These are phyloP conservation scores for Arabis hirsuta DNA, from an alignment of 345 rosid genomes.

Conservation along the genomic window DNA sequence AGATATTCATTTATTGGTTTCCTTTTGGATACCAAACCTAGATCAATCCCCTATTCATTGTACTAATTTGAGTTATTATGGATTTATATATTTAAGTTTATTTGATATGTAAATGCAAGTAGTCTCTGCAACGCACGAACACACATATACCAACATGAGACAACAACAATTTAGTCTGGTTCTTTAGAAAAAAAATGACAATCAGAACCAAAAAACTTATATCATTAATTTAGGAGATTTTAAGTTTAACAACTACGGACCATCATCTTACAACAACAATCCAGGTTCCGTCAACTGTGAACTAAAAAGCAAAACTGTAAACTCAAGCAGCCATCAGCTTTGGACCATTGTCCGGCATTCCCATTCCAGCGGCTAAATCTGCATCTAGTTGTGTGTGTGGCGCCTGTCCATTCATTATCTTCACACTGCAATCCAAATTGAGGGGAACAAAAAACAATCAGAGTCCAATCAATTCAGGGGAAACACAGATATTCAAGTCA, in stretches of 20 bases:
- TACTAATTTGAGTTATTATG: too few species aligned
- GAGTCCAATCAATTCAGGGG: not conserved
- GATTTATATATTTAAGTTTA: too few species aligned
- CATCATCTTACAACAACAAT: conserved; percentile 24
- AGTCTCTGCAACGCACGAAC: too few species aligned
- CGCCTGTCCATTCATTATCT: conserved; percentile 75
- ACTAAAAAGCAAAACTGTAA: not conserved
- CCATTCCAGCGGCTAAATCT: conserved; percentile 94
- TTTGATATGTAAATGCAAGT: too few species aligned
- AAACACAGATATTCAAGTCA: not conserved
- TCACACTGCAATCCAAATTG: conserved; percentile 54
- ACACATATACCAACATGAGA: too few species aligned
- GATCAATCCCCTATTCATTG: too few species aligned
- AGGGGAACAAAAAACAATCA: not conserved
- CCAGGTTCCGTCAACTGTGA: not conserved
- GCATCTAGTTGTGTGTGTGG: conserved; percentile 97
- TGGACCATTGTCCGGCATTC: conserved; percentile 92
- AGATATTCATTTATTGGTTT: too few species aligned
- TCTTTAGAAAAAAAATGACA: not conserved
- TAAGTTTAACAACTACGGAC: not conserved
- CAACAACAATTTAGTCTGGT: too few species aligned
- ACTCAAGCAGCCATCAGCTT: conserved; percentile 51
- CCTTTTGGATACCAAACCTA: too few species aligned
- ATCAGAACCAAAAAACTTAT: not conserved
- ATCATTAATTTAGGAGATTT: conserved; percentile 6